Evolutionary conservation across 192 early-diverging fungal species (phyloP), one percentile per base, ranked within the genome.

Genomic region (Jimgerdemannia flammicorona): DNA sequence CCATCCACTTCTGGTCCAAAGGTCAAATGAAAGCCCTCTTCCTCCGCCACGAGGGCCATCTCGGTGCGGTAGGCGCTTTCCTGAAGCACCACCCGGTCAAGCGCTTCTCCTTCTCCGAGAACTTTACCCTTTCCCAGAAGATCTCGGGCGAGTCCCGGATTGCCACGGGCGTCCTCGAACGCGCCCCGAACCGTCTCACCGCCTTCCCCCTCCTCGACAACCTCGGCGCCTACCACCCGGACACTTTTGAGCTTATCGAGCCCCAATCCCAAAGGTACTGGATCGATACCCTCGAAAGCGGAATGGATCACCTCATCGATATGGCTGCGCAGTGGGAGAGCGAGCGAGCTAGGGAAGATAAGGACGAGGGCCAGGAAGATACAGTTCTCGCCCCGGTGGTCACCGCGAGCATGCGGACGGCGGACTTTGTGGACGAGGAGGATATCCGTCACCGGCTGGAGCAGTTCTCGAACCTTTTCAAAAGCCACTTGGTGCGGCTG

Each of bases 1-100:
- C 97, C 68, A 96, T 99, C 74, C 89, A 95, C 70, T 99, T 96
- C 79, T 99, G 98, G 98, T 97, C 95, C 43, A 93, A 95, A 75
- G 98, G 97, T 40, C 86, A 91, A 69, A 98, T 96, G 77, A 94
- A 94, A 79, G 97, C 98, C 6, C 81, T 96, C 64, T 99, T 99
- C 76, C 80, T 99, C 66, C 93, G 97, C 64, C 98, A 99, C 80
- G 98, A 99, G 85, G 98, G 98, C 6, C 98, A 96, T 73, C 83
- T 99, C 44, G 98, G 98, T 14, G 95, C 97, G 1, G 90, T 95
- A 40, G 98, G 98, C 6, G 98, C 98, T 39, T 93, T 93, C 75
- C 79, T 93, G 18, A 84, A 90, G 3, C 84, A 87, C 68, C 72
- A 74, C 9, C 78, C 78, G 29, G 79, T 83, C 44, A 75, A 73